These are phyloP conservation scores for Fusarium fracticaudum DNA, from an alignment of 2,329 filamentous ascomycete genomes.

Conservation along the genomic window DNA sequence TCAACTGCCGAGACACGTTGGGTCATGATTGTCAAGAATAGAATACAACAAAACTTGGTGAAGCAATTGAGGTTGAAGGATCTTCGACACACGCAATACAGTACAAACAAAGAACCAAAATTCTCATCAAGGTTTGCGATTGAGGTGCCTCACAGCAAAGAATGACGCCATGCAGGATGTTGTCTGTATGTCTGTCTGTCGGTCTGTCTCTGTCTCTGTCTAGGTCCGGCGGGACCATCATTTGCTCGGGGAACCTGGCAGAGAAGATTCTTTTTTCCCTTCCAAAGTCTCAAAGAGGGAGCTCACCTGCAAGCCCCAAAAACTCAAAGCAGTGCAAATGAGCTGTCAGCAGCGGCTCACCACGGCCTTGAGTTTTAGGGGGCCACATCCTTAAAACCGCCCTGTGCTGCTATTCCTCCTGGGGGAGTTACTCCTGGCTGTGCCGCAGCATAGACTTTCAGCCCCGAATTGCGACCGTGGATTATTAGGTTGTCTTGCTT, in stretches of 20 bases:
- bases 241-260: conserved; percentile 17
- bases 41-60: background rate
- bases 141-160: background rate
- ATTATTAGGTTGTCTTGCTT: conserved; percentile 11
- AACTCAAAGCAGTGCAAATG: conserved; percentile 21
- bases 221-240: background rate
- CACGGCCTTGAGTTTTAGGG: background rate
- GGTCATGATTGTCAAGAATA: background rate
- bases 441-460: conserved; percentile 19
- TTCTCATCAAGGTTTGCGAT: background rate
- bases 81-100: background rate
- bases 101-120: background rate
- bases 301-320: conserved; percentile 23
- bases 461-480: conserved; percentile 1
- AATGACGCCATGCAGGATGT: conserved; percentile 24
- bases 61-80: background rate
- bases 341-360: conserved; percentile 20
- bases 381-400: conserved; percentile 7
- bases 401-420: background rate
- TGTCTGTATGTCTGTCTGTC: background rate
- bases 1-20: conserved; percentile 7
- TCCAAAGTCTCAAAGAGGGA: conserved; percentile 21
- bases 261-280: conserved; percentile 33
- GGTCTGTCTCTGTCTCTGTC: background rate
- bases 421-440: conserved; percentile 6